Conservation (phyloP, 148 eudicot species). For the Pharnaceum exiguum region DNA sequence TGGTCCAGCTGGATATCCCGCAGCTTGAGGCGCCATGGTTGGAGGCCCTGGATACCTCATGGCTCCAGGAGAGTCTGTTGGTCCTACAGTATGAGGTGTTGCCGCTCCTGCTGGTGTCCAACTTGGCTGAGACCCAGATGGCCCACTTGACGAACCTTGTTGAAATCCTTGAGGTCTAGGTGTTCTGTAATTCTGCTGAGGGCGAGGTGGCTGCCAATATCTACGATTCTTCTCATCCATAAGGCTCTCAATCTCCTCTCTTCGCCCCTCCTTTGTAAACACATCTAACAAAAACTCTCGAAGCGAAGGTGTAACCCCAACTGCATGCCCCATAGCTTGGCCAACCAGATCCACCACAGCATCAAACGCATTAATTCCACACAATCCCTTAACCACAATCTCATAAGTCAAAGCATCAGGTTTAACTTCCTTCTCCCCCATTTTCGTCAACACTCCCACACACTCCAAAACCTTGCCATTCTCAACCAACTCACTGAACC, state of each 20-base stretch:
- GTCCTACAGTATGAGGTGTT: background rate
- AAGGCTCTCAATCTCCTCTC: constrained; percentile 48
- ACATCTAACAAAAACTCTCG: constrained; percentile 41
- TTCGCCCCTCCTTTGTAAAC: constrained; percentile 57
- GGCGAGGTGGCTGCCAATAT: constrained; percentile 24
- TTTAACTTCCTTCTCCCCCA: constrained; percentile 74
- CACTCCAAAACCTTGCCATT: constrained; percentile 54
- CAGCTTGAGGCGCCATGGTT: too few relatives aligned
- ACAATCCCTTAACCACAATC: constrained; percentile 65
- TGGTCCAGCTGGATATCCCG: constrained; percentile 1
- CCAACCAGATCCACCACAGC: constrained; percentile 27
- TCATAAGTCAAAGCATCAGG: constrained; percentile 71
- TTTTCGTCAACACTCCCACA: constrained; percentile 50
- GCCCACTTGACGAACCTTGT: constrained; percentile 8
- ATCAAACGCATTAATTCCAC: constrained; percentile 39
- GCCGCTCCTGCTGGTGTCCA: background rate
- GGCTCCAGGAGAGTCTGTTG: background rate
- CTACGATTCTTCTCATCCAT: constrained; percentile 37
- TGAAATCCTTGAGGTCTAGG: constrained; percentile 16
- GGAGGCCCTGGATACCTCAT: background rate
- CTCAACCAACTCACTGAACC: constrained; percentile 59
- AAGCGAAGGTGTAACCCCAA: constrained; percentile 47
- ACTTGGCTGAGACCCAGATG: constrained; percentile 7
- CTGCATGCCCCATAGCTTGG: constrained; percentile 45
- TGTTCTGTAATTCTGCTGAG: constrained; percentile 19